Base-by-base conservation (phyloP, 2,329 filamentous ascomycete species). In the Beauveria asiatica region DNA sequence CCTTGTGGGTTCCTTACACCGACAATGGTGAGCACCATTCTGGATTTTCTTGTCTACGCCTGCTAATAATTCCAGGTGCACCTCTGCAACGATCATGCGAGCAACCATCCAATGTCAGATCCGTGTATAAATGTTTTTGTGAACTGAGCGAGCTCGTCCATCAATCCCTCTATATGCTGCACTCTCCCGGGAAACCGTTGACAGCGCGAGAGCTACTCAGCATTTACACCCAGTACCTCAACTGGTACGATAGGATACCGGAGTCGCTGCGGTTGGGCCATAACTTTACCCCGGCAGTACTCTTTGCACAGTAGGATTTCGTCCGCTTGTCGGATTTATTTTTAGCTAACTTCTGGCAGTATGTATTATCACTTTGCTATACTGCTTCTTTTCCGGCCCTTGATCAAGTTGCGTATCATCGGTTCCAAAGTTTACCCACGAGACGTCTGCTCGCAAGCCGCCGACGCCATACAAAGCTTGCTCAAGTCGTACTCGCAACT, bases 131-230 rank as follows among this genome's bases (percentile, higher is more conserved):
- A 70, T 83, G 86, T 64, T 86, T 90, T 65, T 88, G 85, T 67
- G 84, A 87, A 67, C 78, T 92, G 55, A 89, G 86, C 63, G 87
- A 90, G 71, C 80, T 91, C 1, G 84, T 90, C 1, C 88, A 89
- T 69, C 82, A 88, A 65, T 87, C 85, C 33, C 77, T 89, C 21
- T 87, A 87, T 67, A 80, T 88, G 44, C 80, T 90, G n/a, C 88
- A 90, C 68, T 86, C 87, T 4, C 88, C 88, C 0, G 84, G 82
- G 16, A 80, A 81, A 59, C 82, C 82, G 5, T 76, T 90, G 49
- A 88, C 83, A 0, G 85, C 84, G 64, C 79, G 81, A 44, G 82
- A 83, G 44, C 74, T 91, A 2, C 75, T 89, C 9, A 79, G 77
- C 52, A 83, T 83, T 27, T 90, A 91, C 64, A 83, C 81, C 0